These are phyloP conservation scores for Boletus pseudopeckii DNA, from an alignment of 768 basidiomycete genomes.

Conservation along the genomic window DNA sequence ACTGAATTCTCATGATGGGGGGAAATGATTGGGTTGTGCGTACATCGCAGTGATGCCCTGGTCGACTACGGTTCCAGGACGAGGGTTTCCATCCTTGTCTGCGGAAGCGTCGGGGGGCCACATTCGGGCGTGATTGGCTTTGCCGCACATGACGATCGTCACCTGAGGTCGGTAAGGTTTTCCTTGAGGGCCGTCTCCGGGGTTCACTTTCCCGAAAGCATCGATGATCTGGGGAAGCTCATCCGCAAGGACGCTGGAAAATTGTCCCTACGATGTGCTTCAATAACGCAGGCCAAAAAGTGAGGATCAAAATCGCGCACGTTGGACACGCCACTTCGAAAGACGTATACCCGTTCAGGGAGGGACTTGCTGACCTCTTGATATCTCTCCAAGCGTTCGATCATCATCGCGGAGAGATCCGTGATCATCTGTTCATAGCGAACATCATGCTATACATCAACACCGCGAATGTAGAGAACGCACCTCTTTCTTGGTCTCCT, in stretches of 20 bases:
- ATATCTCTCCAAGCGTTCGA: constrained; percentile 62
- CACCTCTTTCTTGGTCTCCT: constrained; percentile 39
- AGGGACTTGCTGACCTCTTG: constrained; percentile 52
- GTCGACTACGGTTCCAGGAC: constrained; percentile 78
- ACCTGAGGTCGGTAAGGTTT: constrained; percentile 56
- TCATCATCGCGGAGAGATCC: constrained; percentile 61
- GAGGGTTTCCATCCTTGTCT: constrained; percentile 70
- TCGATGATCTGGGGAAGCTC: constrained; percentile 62
- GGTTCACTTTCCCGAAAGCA: constrained; percentile 49
- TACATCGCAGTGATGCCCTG: constrained; percentile 71
- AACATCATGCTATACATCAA: not conserved
- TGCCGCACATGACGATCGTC: constrained; percentile 79
- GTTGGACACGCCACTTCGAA: constrained; percentile 81
- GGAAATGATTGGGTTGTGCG: constrained; percentile 9
- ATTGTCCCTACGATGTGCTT: constrained; percentile 57
- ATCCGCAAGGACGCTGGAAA: constrained; percentile 51
- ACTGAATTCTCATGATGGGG: not conserved
- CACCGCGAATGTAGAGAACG: not conserved
- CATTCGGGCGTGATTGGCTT: constrained; percentile 57
- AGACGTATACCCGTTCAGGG: constrained; percentile 68
- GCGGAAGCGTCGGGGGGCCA: constrained; percentile 52
- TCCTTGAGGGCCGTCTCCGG: constrained; percentile 40
- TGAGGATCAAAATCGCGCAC: constrained; percentile 35
- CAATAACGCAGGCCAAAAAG: not conserved
- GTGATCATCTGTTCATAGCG: constrained; percentile 58